Base-by-base conservation (phyloP, 805 yeast genomes). In the Yarrowia porcina region DNA sequence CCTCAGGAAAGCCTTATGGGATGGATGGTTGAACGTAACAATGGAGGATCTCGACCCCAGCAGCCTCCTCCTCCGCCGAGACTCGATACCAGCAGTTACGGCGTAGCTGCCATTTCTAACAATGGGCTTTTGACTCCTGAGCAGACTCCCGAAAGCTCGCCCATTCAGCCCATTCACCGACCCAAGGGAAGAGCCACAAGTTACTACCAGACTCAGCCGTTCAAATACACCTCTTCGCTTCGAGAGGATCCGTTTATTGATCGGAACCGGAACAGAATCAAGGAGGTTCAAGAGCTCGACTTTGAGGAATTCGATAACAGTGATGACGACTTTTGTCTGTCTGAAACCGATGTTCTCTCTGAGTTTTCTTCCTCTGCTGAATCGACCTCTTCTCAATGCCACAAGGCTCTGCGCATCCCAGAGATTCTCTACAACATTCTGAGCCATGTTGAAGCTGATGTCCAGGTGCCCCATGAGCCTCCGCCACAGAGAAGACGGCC, bases 341-440 rank as follows among this genome's bases (percentile, higher is more conserved):
- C 59, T 23, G 59, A 52, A 18, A 52, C 59, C 17, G 59, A 52
- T 4, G 23, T 52, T 3, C 44, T 23, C 21, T 52, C 59, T 4
- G 59, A 52, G 17, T 23, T 35, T 4, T 52, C 59, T 12, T 32
- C 38, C 13, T 35, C 44, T 12, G 38, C 59, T 4, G 59, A 52
- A 3, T 52, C 25, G 10, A 15, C 59, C 5, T 56, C 61, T 9
- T 56, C 61, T 11, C 38, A 21, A 17, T 64, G 65, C 32, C 74
- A 77, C 72, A 68, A 73, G 15, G 86, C 90, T 9, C 87, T 90
- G 69, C 77, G 79, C 57, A 84, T 87, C 35, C 96, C 97, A 0
- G 97, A 90, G 72, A 86, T 90, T 60, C 76, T 90, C 15, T 73
- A 78, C 65, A 77, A 79, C 62, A 88, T 90, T 12, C 73, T 89